Evolutionary conservation across 306 rosid species (phyloP), one percentile per base, ranked within the genome.

Genomic region (Dalbergia cultrata): DNA sequence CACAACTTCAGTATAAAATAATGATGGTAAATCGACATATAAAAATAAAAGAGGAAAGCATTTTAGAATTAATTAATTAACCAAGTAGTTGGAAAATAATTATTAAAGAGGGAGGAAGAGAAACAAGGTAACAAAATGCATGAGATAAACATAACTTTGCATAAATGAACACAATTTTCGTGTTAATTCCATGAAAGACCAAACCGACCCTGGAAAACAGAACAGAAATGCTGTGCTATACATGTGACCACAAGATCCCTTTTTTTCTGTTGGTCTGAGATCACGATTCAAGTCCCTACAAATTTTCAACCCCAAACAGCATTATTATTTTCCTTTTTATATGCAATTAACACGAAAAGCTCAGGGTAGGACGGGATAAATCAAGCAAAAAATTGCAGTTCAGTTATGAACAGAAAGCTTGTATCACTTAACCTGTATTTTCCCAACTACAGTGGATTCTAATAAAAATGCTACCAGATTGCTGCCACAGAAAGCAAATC

Each of bases 401-500:
- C 26, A 33, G 34, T 33, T 50, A 39, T 14, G 37, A 57, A 50
- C 44, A 76, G 22, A 65, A 60, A 18, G 43, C 63, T 33, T 13
- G 63, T 58, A 59, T 18, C 52, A 69, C 17, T 26, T 34, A 10
- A 58, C 71, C 62, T 47, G 33, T 44, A 8, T 44, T 31, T 65
- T 70, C 58, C 70, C 17, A 71, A 33, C 14, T 19, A 53, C 39
- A 31, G 57, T 11, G 68, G 68, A 82, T 62, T 39, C 78, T 41
- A 72, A 59, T 19, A 50, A 82, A 65, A 10, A 26, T 47, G 66
- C 43, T 66, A 45, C 19, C 68, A 11, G 63, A 41, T 33, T 49
- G 43, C 58, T 31, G 61, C 78, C 43, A 26, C 21, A 31, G 26
- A 34, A 71, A 44, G 35, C 45, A 64, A 18, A 59, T 45, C 69